Conservation (phyloP, 192 early-diverging fungal species). For the Umbelopsis sp. region DNA sequence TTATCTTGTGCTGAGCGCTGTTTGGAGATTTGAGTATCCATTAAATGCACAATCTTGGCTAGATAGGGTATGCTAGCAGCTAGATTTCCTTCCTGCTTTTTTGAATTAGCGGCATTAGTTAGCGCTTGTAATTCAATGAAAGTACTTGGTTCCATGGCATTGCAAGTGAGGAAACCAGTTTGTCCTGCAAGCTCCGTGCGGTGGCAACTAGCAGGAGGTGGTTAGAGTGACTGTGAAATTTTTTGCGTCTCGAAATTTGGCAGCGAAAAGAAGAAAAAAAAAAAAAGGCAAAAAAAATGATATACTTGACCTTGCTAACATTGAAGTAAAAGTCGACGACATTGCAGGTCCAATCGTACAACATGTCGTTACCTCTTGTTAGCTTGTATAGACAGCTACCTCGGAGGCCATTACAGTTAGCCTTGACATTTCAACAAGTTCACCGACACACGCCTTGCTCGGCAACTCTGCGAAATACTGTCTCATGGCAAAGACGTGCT, state of each 20-base stretch:
- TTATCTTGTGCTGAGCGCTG: not conserved
- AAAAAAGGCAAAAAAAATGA: not conserved
- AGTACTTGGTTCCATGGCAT: not conserved
- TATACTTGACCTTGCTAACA: not conserved
- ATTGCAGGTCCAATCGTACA: not conserved
- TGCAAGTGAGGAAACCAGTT: not conserved
- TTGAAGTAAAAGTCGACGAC: not conserved
- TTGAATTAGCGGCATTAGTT: not conserved
- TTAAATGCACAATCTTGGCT: not conserved
- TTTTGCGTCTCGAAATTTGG: not conserved
- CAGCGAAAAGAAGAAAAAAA: not conserved
- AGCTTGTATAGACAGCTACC: slow-evolving; percentile 10
- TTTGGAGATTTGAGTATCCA: not conserved
- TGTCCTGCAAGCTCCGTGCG: not conserved
- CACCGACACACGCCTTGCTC: not conserved
- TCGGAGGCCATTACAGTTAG: not conserved
- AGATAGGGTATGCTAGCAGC: not conserved
- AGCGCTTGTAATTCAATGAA: not conserved
- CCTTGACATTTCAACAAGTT: not conserved
- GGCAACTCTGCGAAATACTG: not conserved
- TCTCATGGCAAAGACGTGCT: not conserved
- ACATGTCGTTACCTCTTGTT: slow-evolving; percentile 13
- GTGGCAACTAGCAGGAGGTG: not conserved
- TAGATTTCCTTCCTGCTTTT: not conserved
- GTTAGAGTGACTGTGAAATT: not conserved